Evolutionary conservation across 768 basidiomycete species (phyloP).

Genomic region (Leccinum obscurum): DNA sequence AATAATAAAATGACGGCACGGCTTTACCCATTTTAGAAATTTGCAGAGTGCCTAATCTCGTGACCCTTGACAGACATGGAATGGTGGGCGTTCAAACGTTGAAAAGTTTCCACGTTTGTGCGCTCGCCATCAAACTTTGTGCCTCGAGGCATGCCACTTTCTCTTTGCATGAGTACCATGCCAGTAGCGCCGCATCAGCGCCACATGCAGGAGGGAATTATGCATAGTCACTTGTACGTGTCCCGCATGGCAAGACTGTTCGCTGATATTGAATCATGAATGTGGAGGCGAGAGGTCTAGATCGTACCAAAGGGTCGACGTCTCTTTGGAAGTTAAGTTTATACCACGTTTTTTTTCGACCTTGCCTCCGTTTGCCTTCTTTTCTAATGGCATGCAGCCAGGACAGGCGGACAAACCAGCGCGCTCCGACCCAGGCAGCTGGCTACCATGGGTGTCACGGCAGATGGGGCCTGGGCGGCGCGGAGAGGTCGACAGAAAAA

Average conservation of each 20-base stretch:
- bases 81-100: not conserved
- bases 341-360: not conserved
- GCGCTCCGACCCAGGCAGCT: not conserved
- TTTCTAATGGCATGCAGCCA: not conserved
- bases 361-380: not conserved
- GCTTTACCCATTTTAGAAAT: constrained; percentile 10
- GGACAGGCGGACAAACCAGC: constrained; percentile 11
- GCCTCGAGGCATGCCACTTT: constrained; percentile 27
- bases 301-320: not conserved
- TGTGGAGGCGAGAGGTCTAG: not conserved
- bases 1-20: constrained; percentile 5
- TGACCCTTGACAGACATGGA: constrained; percentile 12
- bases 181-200: constrained; percentile 10
- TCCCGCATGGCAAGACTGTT: constrained; percentile 7
- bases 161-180: not conserved
- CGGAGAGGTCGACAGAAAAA: too few species aligned
- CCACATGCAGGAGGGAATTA: constrained; percentile 19
- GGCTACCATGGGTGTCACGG: not conserved
- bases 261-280: constrained; percentile 20
- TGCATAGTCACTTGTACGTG: constrained; percentile 2
- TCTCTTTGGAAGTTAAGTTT: not conserved
- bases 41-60: constrained; percentile 9
- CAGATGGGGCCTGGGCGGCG: constrained; percentile 21
- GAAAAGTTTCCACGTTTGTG: constrained; percentile 3
- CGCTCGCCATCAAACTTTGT: constrained; percentile 28